Evolutionary conservation across 179 eudicot species (phyloP).

Genomic region (Carnegiea gigantea): DNA sequence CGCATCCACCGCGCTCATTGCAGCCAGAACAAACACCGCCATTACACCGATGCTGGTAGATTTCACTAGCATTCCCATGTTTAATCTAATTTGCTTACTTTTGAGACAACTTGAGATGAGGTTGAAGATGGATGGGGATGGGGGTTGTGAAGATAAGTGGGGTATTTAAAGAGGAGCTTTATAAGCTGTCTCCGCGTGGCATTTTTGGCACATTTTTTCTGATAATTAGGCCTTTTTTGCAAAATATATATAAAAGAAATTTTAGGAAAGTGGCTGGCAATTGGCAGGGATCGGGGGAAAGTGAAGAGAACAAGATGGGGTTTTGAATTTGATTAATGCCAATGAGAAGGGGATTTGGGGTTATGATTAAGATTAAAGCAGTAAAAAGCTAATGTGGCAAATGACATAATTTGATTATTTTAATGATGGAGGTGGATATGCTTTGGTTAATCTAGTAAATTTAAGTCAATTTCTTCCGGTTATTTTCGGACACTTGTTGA

Average conservation of each 20-base stretch:
- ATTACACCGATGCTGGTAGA: background rate
- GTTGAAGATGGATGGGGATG: background rate
- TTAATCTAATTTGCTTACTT: background rate
- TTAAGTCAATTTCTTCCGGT: background rate
- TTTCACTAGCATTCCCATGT: background rate
- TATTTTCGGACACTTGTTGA: background rate
- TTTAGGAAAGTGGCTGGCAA: background rate
- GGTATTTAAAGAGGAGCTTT: background rate
- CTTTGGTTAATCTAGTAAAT: background rate
- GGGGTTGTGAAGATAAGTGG: background rate
- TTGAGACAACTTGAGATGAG: background rate
- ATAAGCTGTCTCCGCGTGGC: constrained; percentile 6
- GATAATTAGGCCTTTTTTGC: background rate
- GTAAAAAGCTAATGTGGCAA: background rate
- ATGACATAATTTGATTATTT: background rate
- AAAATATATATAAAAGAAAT: background rate
- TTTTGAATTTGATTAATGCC: background rate
- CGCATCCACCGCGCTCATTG: background rate
- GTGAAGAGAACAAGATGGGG: background rate
- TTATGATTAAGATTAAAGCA: background rate
- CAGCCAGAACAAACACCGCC: constrained; percentile 2
- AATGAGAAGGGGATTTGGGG: background rate
- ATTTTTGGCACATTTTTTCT: background rate
- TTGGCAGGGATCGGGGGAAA: background rate
- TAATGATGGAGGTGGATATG: background rate